Conservation (phyloP, 1,139 yeast genomes). For the Sugiyamaella neomexicana region DNA sequence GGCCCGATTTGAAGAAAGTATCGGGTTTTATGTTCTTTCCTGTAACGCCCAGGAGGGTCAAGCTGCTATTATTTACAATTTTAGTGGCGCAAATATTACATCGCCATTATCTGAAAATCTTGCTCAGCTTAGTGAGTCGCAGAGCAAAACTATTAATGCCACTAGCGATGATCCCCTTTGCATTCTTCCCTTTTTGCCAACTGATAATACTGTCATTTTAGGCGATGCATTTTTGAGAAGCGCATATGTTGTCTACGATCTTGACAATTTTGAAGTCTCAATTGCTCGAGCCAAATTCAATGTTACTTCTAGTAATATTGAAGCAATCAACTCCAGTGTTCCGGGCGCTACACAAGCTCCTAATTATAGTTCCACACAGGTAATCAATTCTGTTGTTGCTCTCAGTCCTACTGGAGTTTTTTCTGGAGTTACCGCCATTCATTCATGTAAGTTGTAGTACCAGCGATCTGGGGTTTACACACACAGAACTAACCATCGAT, state of each 20-base stretch:
- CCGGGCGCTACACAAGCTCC: conserved; percentile 27
- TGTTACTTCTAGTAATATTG: conserved; percentile 27
- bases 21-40: conserved; percentile 24
- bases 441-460: background rate
- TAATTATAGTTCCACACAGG: conserved; percentile 18
- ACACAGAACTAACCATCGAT: background rate
- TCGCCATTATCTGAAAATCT: conserved; percentile 32
- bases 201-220: conserved; percentile 40
- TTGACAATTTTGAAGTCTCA: conserved; percentile 61
- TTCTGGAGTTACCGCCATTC: background rate
- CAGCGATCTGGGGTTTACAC: background rate
- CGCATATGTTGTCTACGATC: conserved; percentile 73
- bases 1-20: conserved; percentile 17
- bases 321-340: conserved; percentile 27
- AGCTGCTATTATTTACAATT: conserved; percentile 32
- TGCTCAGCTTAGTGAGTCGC: conserved; percentile 21
- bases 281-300: conserved; percentile 57
- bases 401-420: background rate
- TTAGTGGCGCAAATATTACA: conserved; percentile 35
- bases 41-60: conserved; percentile 22
- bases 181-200: conserved; percentile 11
- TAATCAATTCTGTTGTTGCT: conserved; percentile 2
- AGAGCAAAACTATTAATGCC: conserved; percentile 18
- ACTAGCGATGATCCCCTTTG: conserved; percentile 22
- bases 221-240: conserved; percentile 75